Percentiles rank a stretch among this genome's conserved stretches.
Conservation (phyloP, 2,329 filamentous ascomycete genomes). For the Pestalotiopsis fici region DNA sequence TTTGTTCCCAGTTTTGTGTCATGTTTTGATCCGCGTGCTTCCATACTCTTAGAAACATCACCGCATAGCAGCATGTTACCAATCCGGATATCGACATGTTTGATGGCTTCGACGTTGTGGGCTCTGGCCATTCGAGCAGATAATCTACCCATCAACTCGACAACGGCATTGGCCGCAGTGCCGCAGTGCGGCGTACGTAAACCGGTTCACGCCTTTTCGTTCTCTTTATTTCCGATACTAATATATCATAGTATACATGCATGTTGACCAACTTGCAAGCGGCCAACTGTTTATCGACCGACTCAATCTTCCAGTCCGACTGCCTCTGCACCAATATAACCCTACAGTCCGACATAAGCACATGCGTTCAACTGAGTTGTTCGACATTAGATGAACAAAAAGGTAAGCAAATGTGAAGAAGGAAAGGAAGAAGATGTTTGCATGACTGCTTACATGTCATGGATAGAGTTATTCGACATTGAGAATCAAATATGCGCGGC, state of each 20-base stretch:
- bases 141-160: not conserved
- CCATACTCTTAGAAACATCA: not conserved
- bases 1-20: not conserved
- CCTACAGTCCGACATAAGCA: constrained; percentile 2
- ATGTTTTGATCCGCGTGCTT: not conserved
- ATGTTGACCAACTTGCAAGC: not conserved
- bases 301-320: not conserved
- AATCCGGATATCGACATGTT: not conserved
- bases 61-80: not conserved
- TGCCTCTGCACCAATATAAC: constrained; percentile 4
- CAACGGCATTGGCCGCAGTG: not conserved
- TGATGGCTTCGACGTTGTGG: not conserved
- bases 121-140: not conserved
- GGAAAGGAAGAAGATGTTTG: not conserved
- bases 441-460: not conserved
- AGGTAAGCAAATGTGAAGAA: not conserved
- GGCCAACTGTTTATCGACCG: not conserved
- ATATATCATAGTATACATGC: not conserved
- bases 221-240: not conserved
- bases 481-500: constrained; percentile 1
- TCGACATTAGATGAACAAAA: not conserved
- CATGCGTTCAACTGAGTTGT: constrained; percentile 3
- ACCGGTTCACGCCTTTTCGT: no score
- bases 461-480: not conserved
- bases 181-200: not conserved